Evolutionary conservation across 306 rosid species (phyloP), one percentile per base, ranked within the genome.

Genomic region (Gastrolobium villosum): DNA sequence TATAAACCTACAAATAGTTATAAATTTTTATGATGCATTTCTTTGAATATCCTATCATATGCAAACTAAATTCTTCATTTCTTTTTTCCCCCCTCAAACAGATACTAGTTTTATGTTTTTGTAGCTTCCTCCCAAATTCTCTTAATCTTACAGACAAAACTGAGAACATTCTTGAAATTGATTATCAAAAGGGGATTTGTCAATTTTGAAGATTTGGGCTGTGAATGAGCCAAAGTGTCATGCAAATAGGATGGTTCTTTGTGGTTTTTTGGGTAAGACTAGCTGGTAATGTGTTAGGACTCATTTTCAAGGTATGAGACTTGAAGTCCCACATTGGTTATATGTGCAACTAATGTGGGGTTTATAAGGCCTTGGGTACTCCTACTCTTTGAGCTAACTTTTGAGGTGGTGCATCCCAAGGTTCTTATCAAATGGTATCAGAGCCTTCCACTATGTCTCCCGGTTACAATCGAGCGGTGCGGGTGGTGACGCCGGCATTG

Each of bases 121-220:
- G 5, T 57, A 11, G 26, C 56, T 13, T 43, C 28, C 34, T 11
- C 67, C 14, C 15, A 43, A 30, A 41, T 70, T 13, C 30, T 55
- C 48, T 40, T 30, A 30, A 39, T 40, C 20, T 13, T 10, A 7
- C 13, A n/a, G 78, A 57, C 31, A 30, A 8, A 40, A 39, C 14
- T n/a, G 6, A n/a, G 20, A 31, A 76, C 8, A 46, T 65, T 32
- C 39, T 54, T 43, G 26, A 59, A 37, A 52, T 64, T 13, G 5
- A 20, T 20, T 30, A 53, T 40, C n/a, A 31, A 41, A 35, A 54
- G 13, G 5, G 44, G 49, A 15, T 61, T 61, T 50, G 5, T 34
- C 34, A 57, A 15, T 43, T 43, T 66, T 54, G 35, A 41, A 77
- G 50, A 77, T 65, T 41, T 76, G 28, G 65, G 56, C 28, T 65